A percentile compares a stretch with the other conserved stretches of the same genome.
These are phyloP conservation scores for Podaxis mareebaensis DNA, from an alignment of 768 basidiomycete species.

Conservation along the genomic window DNA sequence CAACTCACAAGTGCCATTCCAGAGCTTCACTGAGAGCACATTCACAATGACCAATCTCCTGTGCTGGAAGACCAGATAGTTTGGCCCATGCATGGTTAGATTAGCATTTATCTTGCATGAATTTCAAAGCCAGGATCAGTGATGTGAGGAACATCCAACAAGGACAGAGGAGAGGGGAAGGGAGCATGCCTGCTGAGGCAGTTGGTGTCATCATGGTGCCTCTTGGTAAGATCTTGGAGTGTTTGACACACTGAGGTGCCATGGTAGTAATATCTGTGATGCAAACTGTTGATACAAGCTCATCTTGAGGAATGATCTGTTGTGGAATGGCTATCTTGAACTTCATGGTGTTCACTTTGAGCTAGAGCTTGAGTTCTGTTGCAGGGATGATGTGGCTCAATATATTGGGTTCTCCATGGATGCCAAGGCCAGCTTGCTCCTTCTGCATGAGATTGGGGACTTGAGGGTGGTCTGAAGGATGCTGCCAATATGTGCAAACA, in stretches of 20 bases:
- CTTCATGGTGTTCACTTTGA: slow-evolving; percentile 36
- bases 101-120: slow-evolving; percentile 91
- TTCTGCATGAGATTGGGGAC: slow-evolving; percentile 60
- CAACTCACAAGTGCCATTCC: slow-evolving; percentile 93
- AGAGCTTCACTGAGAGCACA: slow-evolving; percentile 84
- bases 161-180: slow-evolving; percentile 84
- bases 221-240: slow-evolving; percentile 26
- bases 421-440: slow-evolving; percentile 47
- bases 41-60: slow-evolving; percentile 88
- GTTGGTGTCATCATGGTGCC: too few species aligned
- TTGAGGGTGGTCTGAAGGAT: slow-evolving; percentile 82
- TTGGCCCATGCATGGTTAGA: slow-evolving; percentile 95
- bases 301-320: slow-evolving; percentile 23
- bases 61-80: slow-evolving; percentile 79
- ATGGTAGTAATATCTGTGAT: slow-evolving; percentile 28
- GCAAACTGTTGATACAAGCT: slow-evolving; percentile 45
- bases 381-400: slow-evolving; percentile 43
- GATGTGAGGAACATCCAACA: slow-evolving; percentile 87
- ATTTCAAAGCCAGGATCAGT: slow-evolving; percentile 88
- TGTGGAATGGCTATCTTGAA: slow-evolving; percentile 15
- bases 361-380: slow-evolving; percentile 43
- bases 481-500: slow-evolving; percentile 79
- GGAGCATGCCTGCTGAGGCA: too few species aligned
- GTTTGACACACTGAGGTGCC: neutral
- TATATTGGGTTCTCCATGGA: slow-evolving; percentile 40